Base-by-base conservation (phyloP, 2,329 filamentous ascomycete genomes). In the Cladosporium phlei region DNA sequence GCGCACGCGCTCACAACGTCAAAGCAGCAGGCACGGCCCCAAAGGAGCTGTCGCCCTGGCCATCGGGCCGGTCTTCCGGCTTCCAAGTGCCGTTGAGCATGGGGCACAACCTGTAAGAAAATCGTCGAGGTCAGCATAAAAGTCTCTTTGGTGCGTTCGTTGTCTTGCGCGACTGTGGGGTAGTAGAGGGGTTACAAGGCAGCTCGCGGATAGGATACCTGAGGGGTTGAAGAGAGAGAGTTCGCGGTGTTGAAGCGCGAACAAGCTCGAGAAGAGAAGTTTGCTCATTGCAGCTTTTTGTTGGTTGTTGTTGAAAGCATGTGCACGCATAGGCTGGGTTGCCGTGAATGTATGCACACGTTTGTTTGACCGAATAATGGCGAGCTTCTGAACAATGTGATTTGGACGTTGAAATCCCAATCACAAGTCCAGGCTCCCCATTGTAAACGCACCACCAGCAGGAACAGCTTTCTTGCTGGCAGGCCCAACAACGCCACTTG, bases 71-170 rank as follows among this genome's bases (percentile, higher is more conserved):
- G 22, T 66, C 63, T 50, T 67, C 63, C 20, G 62, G 57, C 50
- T 65, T 64, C 59, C 60, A 60, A 39, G 85, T 87, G 43, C 88
- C 88, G 63, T 94, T 94, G 52, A 94, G 82, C 65, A 93, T 74
- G 38, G 88, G 88, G 65, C 88, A 94, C 59, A 90, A 78, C 66
- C 83, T 88, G 76, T 63, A 47, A 51, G 49, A 55, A 46, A 57
- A 49, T 48, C n/a, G n/a, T n/a, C n/a, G n/a, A n/a, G n/a, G 56
- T 61, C 50, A 59, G 52, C 55, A 54, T 14, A 22, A 25, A 25
- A 25, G 11, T 25, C 24, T 11, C 24, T 11, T 25, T 11, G n/a
- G n/a, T n/a, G n/a, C n/a, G n/a, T n/a, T n/a, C n/a, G n/a, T n/a
- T n/a, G n/a, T n/a, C n/a, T n/a, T n/a, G n/a, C n/a, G n/a, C n/a